Conservation (phyloP, 371 early-diverging fungal species). For the Chytridium lagenaria region DNA sequence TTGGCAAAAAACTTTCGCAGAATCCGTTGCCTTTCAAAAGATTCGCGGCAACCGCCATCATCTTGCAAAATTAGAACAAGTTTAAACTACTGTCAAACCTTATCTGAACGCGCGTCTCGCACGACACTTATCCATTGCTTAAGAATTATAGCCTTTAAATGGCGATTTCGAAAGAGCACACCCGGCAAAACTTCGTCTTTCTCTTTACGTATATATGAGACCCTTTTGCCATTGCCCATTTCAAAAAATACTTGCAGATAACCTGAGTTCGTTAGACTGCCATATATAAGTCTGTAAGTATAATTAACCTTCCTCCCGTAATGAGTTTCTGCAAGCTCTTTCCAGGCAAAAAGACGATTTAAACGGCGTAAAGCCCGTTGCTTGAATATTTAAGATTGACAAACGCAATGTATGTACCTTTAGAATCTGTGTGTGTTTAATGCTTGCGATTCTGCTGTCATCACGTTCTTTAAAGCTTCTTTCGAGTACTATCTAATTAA, state of each 20-base stretch:
- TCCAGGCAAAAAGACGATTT: constrained; percentile 9
- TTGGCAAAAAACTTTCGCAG: constrained; percentile 9
- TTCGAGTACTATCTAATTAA: not conserved
- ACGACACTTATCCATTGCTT: not conserved
- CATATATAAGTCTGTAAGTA: no score
- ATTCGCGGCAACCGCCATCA: not conserved
- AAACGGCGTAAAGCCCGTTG: constrained; percentile 7
- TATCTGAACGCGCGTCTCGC: not conserved
- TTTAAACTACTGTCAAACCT: constrained; percentile 9
- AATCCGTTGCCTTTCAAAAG: not conserved
- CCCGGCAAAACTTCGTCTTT: not conserved
- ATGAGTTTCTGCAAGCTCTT: constrained; percentile 1
- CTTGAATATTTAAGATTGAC: not conserved
- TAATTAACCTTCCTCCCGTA: not conserved
- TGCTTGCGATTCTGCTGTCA: not conserved
- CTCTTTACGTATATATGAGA: not conserved
- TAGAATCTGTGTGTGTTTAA: not conserved
- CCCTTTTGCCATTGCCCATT: not conserved
- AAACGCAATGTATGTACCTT: not conserved
- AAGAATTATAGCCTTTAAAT: not conserved
- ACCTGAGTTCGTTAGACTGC: no score
- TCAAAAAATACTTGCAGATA: not conserved
- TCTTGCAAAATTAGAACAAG: not conserved
- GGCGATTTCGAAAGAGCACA: constrained; percentile 1
- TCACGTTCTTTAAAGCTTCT: not conserved